A percentile compares a stretch with the other conserved stretches of the same genome.
phyloP scores from a whole-genome alignment of 495 filamentous ascomycete species.

The Elasticomyces elasticus region DNA sequence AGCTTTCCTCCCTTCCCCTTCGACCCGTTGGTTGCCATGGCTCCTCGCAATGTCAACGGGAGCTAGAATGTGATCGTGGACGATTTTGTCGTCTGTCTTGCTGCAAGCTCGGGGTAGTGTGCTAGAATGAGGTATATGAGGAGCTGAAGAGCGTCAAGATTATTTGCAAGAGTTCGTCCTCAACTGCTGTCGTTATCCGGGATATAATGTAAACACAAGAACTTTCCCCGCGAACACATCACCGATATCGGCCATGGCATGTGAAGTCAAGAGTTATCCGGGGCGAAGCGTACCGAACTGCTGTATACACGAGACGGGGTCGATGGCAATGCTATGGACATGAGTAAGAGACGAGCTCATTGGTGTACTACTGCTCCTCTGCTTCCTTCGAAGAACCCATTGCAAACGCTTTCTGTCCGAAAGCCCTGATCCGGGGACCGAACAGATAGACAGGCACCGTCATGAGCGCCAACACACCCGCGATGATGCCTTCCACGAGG shows the following conservation, averaged over 20 bases:
- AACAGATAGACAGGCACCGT: background rate
- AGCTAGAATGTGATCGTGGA: background rate
- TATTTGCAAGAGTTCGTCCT: background rate
- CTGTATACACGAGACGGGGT: background rate
- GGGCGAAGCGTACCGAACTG: background rate
- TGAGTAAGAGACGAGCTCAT: too few species aligned
- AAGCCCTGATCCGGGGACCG: background rate
- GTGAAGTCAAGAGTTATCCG: background rate
- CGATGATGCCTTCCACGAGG: background rate
- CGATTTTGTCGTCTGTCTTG: background rate
- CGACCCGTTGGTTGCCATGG: conserved; percentile 3
- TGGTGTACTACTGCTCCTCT: too few species aligned
- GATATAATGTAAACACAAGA: background rate
- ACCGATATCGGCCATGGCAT: conserved; percentile 1
- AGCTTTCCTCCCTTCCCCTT: conserved; percentile 32
- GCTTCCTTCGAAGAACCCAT: background rate
- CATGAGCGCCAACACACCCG: background rate
- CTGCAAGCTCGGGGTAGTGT: too few species aligned
- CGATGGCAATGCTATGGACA: too few species aligned
- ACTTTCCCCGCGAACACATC: background rate
- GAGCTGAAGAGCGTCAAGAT: background rate
- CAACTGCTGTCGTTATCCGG: background rate
- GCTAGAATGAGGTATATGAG: too few species aligned
- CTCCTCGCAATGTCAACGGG: background rate
- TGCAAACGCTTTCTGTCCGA: background rate